These are phyloP conservation scores for Backusella sp. DNA, from an alignment of 192 early-diverging fungal genomes.

Conservation along the genomic window DNA sequence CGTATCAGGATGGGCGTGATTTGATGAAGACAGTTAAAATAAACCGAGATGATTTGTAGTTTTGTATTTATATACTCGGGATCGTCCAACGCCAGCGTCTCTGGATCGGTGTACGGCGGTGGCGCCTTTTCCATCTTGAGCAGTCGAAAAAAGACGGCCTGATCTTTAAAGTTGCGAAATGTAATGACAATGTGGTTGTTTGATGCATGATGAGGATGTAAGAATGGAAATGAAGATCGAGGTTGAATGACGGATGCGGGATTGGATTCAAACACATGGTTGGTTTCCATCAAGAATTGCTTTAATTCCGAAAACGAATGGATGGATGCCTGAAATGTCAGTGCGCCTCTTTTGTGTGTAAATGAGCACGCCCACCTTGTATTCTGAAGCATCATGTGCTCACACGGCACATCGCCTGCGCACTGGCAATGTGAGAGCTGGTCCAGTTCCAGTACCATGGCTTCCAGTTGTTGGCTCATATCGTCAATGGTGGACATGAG, in stretches of 20 bases:
- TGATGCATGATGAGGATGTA: neutral
- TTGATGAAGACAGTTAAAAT: neutral
- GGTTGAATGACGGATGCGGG: neutral
- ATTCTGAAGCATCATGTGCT: neutral
- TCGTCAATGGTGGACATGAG: neutral
- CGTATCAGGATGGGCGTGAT: neutral
- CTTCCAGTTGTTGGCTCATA: neutral
- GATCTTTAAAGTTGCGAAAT: neutral
- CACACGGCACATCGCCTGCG: neutral
- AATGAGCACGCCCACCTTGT: neutral
- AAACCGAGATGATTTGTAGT: neutral
- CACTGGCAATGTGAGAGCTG: neutral
- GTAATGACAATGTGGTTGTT: neutral
- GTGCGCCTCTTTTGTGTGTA: neutral
- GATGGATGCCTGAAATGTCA: neutral
- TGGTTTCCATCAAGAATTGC: neutral
- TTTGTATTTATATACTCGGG: neutral
- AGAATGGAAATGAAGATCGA: neutral
- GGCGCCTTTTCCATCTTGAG: neutral
- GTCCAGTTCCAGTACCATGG: neutral
- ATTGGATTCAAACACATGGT: neutral
- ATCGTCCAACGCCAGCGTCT: neutral
- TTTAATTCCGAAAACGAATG: neutral
- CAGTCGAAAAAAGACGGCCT: neutral
- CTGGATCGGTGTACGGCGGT: neutral